Conservation (phyloP, 208 protist genomes). For the Porcisia deanei region DNA sequence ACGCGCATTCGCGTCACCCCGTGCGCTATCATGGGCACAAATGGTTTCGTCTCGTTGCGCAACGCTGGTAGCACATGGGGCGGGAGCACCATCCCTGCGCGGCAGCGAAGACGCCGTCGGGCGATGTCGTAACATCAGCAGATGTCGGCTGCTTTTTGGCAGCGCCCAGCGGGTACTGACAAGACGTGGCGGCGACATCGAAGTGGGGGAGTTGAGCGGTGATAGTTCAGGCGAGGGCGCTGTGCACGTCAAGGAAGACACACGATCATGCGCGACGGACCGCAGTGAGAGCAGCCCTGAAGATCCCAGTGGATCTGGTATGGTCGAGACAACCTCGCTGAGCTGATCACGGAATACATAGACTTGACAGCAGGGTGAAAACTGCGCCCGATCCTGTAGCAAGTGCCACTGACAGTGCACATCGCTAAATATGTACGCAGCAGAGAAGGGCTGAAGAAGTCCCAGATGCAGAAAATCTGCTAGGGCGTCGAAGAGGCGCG, state of each 20-base stretch:
- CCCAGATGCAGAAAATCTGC: not conserved
- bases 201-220: not conserved
- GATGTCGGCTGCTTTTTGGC: not conserved
- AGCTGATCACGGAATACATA: conserved; percentile 63
- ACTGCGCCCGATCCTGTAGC: conserved; percentile 47
- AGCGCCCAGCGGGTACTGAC: not conserved
- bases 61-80: no score
- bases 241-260: not conserved
- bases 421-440: conserved; percentile 59
- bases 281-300: not conserved
- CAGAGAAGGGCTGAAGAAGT: conserved; percentile 23
- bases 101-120: not conserved
- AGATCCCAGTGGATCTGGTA: conserved; percentile 1
- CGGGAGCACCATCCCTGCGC: not conserved
- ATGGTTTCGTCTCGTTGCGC: not conserved
- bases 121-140: not conserved
- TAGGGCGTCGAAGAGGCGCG: conserved; percentile 43
- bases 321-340: not conserved
- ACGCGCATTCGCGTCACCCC: no score
- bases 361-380: conserved; percentile 61
- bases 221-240: not conserved
- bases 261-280: not conserved
- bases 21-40: not conserved
- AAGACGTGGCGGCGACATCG: not conserved
- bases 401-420: conserved; percentile 47